Evolutionary conservation across 2,329 filamentous ascomycete species (phyloP), one percentile per base, ranked within the genome.

Genomic region (Ophiocordyceps camponoti-floridani): DNA sequence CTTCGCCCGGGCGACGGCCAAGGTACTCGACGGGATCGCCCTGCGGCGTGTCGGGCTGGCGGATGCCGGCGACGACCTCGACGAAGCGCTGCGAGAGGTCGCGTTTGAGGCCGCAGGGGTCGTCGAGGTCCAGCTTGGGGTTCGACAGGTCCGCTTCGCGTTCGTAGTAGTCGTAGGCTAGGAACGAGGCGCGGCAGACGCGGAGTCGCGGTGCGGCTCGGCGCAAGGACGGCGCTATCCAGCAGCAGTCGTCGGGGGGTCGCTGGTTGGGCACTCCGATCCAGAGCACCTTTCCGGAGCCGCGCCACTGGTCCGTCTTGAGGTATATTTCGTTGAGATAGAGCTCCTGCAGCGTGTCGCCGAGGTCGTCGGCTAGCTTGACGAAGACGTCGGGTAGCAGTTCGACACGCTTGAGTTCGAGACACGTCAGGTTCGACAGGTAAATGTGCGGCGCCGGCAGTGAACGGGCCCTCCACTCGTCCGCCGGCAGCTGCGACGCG

Each of bases 281-380:
- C 67, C 67, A 70, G 18, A 70, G 58, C 6, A 60, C 53, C 47
- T 60, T 57, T 43, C 54, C 54, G 2, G 54, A 53, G 44, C 62
- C 56, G 38, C 49, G 45, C n/a, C 56, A 55, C 46, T 65, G 62
- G 35, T 62, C 55, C 8, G 57, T 59, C 53, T 68, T 68, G 41
- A 70, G 58, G 46, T 64, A 67, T 12, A 70, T 62, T 43, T 66
- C 59, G 46, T 65, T 66, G 1, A 70, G 56, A 48, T 65, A 67
- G 28, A 70, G 60, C 53, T 70, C 66, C 44, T 59, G 54, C 2
- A 70, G 58, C 3, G 63, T 61, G 33, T 54, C 48, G 26, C 59
- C 58, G 42, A 68, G 60, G 42, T 57, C 58, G 28, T 58, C 54
- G 18, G 56, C 52, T 8, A 58, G 55, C 14, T 54, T 54, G 11